Percentiles rank a stretch among this genome's conserved stretches.
Conservation (phyloP, 2,329 filamentous ascomycete species). For the Cercospora sp. region DNA sequence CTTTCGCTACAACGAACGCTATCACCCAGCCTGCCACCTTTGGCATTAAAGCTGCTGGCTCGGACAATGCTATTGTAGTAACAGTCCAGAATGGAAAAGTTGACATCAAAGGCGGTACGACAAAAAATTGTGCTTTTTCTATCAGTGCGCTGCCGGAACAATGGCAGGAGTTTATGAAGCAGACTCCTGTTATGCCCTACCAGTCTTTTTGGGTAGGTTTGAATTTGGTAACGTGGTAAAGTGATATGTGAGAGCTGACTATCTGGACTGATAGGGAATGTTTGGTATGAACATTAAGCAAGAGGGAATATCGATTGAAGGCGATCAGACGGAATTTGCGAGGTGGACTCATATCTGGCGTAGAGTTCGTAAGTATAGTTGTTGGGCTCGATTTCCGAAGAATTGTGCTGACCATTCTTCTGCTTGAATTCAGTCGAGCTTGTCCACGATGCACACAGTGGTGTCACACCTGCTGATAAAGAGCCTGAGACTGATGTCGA, state of each 20-base stretch:
- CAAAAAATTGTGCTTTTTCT: slow-evolving; percentile 38
- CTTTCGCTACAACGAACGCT: slow-evolving; percentile 36
- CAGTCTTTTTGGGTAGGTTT: slow-evolving; percentile 49
- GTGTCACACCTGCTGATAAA: slow-evolving; percentile 45
- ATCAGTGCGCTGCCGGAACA: slow-evolving; percentile 48
- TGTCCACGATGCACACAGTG: slow-evolving; percentile 50
- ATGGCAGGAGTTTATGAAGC: slow-evolving; percentile 50
- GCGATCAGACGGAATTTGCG: slow-evolving; percentile 48
- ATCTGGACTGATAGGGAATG: slow-evolving; percentile 26
- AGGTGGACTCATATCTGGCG: slow-evolving; percentile 51
- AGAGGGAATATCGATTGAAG: slow-evolving; percentile 50
- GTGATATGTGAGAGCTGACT: slow-evolving; percentile 15
- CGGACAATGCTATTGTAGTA: slow-evolving; percentile 33
- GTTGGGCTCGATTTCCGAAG: no score
- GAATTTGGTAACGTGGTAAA: slow-evolving; percentile 2
- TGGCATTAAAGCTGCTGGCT: slow-evolving; percentile 37
- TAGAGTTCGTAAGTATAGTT: slow-evolving; percentile 37
- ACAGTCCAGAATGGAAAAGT: slow-evolving; percentile 36
- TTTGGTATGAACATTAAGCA: slow-evolving; percentile 53
- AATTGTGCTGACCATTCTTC: no score
- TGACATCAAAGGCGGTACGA: slow-evolving; percentile 29
- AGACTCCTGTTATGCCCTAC: slow-evolving; percentile 46
- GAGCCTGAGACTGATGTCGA: slow-evolving; percentile 45
- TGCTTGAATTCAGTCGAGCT: slow-evolving; percentile 42
- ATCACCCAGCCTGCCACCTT: slow-evolving; percentile 35